A percentile compares a stretch with the other conserved stretches of the same genome.
phyloP scores from a whole-genome alignment of 179 eudicot species.

The Camellia oleifera region DNA sequence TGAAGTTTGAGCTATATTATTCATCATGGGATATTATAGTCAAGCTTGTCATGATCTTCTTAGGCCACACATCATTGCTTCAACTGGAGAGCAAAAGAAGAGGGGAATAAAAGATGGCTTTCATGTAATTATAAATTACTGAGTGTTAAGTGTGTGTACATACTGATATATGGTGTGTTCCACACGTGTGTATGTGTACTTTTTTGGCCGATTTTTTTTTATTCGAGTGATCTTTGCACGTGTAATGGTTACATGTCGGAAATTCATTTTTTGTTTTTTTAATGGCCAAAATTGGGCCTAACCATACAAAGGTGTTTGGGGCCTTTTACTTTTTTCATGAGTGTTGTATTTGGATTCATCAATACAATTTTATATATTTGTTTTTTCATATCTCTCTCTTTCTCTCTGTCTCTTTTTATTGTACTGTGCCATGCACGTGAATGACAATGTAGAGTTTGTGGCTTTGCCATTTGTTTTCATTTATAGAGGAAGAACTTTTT shows the following conservation, averaged over 20 bases:
- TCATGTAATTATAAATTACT: background rate
- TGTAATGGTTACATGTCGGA: conserved; percentile 31
- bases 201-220: conserved; percentile 40
- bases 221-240: conserved; percentile 29
- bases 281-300: conserved; percentile 30
- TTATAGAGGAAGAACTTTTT: conserved; percentile 1
- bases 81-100: conserved; percentile 1
- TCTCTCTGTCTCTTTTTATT: background rate
- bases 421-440: conserved; percentile 49
- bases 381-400: background rate
- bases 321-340: conserved; percentile 22
- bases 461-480: conserved; percentile 48
- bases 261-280: conserved; percentile 9
- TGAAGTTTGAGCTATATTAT: conserved; percentile 25
- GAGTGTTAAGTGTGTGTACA: conserved; percentile 23
- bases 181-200: conserved; percentile 38
- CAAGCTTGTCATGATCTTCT: conserved; percentile 16
- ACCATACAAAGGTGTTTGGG: conserved; percentile 44
- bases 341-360: conserved; percentile 40
- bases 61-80: conserved; percentile 24
- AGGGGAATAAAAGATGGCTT: conserved; percentile 11
- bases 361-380: conserved; percentile 22
- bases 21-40: conserved; percentile 15
- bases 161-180: background rate
- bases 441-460: conserved; percentile 47